These are phyloP conservation scores for Aspergillus ochraceus DNA, from an alignment of 2,329 filamentous ascomycete species.

Conservation along the genomic window DNA sequence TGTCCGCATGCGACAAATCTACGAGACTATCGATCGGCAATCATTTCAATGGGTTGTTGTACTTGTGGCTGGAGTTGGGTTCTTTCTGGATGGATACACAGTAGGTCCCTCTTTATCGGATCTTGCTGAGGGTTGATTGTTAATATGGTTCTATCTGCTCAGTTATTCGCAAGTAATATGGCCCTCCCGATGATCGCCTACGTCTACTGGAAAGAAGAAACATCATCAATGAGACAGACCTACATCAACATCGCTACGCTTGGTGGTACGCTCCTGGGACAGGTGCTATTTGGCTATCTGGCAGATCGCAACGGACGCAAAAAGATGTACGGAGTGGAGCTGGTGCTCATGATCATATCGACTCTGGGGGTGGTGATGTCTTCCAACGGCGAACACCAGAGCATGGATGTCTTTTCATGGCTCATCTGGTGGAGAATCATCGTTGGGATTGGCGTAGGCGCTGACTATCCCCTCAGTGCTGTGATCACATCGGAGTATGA, in stretches of 20 bases:
- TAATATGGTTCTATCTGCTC: background rate
- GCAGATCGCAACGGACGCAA: constrained; percentile 51
- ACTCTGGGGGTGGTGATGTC: constrained; percentile 50
- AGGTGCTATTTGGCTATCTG: constrained; percentile 48
- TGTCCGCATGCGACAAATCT: constrained; percentile 46
- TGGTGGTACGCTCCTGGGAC: constrained; percentile 48
- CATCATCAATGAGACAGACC: constrained; percentile 34
- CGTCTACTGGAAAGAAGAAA: constrained; percentile 48
- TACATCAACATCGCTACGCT: constrained; percentile 50
- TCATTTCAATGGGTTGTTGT: constrained; percentile 46
- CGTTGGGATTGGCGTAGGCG: constrained; percentile 60
- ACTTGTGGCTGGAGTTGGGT: constrained; percentile 50
- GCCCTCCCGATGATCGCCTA: constrained; percentile 51
- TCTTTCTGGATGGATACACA: constrained; percentile 51
- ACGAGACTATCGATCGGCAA: constrained; percentile 46
- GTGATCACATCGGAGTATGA: constrained; percentile 68
- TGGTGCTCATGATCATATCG: constrained; percentile 48
- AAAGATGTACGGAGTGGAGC: constrained; percentile 53
- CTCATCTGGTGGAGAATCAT: constrained; percentile 50
- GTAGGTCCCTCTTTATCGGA: constrained; percentile 15
- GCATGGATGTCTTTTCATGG: constrained; percentile 48
- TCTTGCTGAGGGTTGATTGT: background rate
- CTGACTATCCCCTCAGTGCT: constrained; percentile 66
- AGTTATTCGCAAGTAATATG: constrained; percentile 53
- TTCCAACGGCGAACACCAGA: constrained; percentile 43